Base-by-base conservation (phyloP, 2,329 filamentous ascomycete genomes). In the Cytospora leucostoma region DNA sequence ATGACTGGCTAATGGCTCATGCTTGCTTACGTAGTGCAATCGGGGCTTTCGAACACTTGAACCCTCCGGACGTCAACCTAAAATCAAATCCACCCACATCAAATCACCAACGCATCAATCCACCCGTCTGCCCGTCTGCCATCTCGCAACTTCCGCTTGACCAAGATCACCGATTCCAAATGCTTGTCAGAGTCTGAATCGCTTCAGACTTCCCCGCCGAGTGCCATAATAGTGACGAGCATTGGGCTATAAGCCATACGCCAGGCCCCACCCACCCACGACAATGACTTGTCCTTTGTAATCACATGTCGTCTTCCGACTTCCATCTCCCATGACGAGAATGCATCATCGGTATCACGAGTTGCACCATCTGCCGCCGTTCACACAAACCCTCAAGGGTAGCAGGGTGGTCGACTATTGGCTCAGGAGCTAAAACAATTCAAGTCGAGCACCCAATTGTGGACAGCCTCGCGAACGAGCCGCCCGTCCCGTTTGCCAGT, bases 221-320 rank as follows among this genome's bases (percentile, higher is more conserved):
- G 52, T 59, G 56, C 56, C 47, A 59, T 49, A 59, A 59, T 52
- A 59, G 52, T 59, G 56, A 59, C 56, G 56, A 59, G 56, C 56
- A 59, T 38, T 52, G 47, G 40, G 44, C 50, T 52, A 44, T 51
- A 51, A 44, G 27, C 27, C 33, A 57, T 33, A 47, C 55, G 34
- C 44, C 44, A 21, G 4, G 7, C 54, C 38, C 3, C 37, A 40
- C 17, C 54, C 19, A 37, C 33, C 35, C 53, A 37, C 53, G 27
- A 38, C 38, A 33, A 57, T 49, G 38, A 32, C 40, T 49, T n/a
- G 35, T 7, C 49, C 55, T 33, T n/a, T 47, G 21, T 47, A 21
- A 32, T 50, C 56, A 15, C 33, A 13, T 34, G 8, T n/a, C 50
- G 32, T 13, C 55, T n/a, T 57, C 37, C n/a, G 35, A 50, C 35